These are phyloP conservation scores for Aspergillus ochraceoroseus DNA, from an alignment of 2,329 filamentous ascomycete genomes.

Conservation along the genomic window DNA sequence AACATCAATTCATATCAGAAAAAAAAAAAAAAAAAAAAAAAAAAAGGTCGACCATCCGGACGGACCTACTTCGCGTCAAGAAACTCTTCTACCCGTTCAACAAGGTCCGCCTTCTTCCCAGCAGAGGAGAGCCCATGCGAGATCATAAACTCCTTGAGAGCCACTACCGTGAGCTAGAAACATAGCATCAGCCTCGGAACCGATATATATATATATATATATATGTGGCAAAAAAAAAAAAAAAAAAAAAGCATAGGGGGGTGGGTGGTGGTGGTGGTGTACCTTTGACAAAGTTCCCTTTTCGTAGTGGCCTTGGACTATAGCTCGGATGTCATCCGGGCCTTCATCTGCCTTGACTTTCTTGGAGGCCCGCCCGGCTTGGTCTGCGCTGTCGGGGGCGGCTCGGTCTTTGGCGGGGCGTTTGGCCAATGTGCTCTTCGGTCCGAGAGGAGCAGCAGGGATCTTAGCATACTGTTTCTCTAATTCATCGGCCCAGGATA, in stretches of 20 bases:
- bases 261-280: background rate
- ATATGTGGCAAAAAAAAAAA: background rate
- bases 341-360: conserved; percentile 42
- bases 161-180: conserved; percentile 43
- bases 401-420: conserved; percentile 34
- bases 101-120: conserved; percentile 50
- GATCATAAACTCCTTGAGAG: conserved; percentile 47
- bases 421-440: conserved; percentile 48
- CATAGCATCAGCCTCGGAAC: conserved; percentile 11
- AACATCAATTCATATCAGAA: too few relatives aligned
- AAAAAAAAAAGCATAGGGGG: background rate
- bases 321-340: conserved; percentile 30
- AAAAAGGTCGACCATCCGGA: background rate
- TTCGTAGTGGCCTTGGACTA: conserved; percentile 40
- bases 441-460: conserved; percentile 33
- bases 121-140: conserved; percentile 40
- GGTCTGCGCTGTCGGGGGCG: conserved; percentile 23
- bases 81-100: conserved; percentile 48
- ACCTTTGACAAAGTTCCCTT: conserved; percentile 45
- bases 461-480: conserved; percentile 53
- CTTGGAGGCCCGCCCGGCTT: conserved; percentile 39
- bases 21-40: background rate
- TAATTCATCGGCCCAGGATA: conserved; percentile 69
- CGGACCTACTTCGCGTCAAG: conserved; percentile 42
- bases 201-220: too few relatives aligned